These are phyloP conservation scores for Gossypium thurberi DNA, from an alignment of 345 rosid genomes.

Conservation along the genomic window DNA sequence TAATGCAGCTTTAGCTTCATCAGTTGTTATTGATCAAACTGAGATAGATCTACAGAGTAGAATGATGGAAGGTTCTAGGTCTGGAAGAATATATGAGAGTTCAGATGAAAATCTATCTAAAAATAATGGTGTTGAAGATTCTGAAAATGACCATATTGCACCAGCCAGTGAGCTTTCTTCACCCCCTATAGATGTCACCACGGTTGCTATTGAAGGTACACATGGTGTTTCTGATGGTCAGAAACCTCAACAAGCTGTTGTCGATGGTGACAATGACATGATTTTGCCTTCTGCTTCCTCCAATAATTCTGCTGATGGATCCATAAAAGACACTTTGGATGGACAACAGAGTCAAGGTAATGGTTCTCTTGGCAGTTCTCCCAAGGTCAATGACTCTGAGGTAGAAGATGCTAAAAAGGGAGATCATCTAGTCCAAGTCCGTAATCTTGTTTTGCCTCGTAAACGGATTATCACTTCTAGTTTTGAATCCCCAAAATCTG, in stretches of 20 bases:
- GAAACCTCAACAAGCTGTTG: background rate
- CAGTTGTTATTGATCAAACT: conserved; percentile 13
- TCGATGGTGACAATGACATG: conserved; percentile 2
- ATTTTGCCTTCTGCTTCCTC: conserved; percentile 1
- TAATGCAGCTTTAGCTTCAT: conserved; percentile 18
- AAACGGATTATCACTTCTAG: conserved; percentile 23
- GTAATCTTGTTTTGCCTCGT: conserved; percentile 31
- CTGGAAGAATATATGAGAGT: conserved; percentile 12
- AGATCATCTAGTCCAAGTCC: conserved; percentile 2
- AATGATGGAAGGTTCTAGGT: conserved; percentile 14
- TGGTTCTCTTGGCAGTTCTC: background rate
- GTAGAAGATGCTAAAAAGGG: conserved; percentile 12
- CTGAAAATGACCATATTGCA: background rate
- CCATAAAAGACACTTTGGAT: background rate
- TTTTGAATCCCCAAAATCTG: conserved; percentile 24
- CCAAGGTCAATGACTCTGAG: conserved; percentile 9
- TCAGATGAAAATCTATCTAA: conserved; percentile 13
- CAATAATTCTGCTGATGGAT: background rate
- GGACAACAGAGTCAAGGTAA: background rate
- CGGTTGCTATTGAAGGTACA: background rate
- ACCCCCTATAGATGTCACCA: too few species aligned
- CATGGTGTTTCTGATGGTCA: background rate
- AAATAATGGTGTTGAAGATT: conserved; percentile 11
- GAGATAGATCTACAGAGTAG: conserved; percentile 11
- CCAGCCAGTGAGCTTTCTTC: background rate